Evolutionary conservation across 2,329 filamentous ascomycete species (phyloP).

Genomic region (Tolypocladium endophyticum): DNA sequence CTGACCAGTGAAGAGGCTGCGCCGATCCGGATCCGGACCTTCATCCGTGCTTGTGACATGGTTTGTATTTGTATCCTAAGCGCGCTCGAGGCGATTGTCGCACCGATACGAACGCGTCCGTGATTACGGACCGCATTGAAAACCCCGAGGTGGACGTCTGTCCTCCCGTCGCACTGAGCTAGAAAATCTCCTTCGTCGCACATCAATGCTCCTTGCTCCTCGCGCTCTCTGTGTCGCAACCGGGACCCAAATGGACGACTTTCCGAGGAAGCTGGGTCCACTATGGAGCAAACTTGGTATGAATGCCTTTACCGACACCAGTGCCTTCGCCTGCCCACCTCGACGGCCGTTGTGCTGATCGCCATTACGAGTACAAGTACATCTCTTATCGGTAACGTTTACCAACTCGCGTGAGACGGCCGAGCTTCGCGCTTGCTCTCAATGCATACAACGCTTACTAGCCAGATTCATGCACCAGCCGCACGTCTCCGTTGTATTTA

Average conservation of each 20-base stretch:
- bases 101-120: background rate
- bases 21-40: background rate
- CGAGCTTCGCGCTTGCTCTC: background rate
- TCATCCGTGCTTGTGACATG: background rate
- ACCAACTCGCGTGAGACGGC: background rate
- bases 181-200: background rate
- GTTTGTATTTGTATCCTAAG: background rate
- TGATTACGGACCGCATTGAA: background rate
- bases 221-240: background rate
- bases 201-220: background rate
- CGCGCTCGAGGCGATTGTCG: background rate
- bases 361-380: background rate
- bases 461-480: background rate
- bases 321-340: background rate
- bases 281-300: too few species aligned
- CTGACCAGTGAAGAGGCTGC: background rate
- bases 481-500: background rate
- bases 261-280: background rate
- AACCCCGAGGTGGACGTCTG: background rate
- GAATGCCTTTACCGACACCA: background rate
- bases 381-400: background rate
- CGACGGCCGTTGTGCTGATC: background rate
- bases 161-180: background rate
- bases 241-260: background rate
- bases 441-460: background rate